Evolutionary conservation across 345 rosid species (phyloP).

Genomic region (Melaleuca alternifolia): DNA sequence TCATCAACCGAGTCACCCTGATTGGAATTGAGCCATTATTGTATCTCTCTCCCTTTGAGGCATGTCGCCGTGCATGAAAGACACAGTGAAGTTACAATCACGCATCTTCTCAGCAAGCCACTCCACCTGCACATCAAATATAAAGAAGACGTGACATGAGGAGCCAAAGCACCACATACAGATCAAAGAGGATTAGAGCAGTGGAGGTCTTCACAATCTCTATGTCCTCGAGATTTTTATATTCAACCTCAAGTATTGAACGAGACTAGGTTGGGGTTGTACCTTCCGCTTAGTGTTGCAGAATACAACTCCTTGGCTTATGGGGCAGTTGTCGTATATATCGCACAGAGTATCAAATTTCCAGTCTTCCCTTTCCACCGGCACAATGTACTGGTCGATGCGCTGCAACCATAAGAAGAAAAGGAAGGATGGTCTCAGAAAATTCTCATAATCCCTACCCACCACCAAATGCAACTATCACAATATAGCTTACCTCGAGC

Average conservation of each 20-base stretch:
- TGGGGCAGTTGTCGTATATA: neutral
- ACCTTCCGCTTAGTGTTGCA: neutral
- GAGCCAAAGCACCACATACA: neutral
- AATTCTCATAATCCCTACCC: no score
- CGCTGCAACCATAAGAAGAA: no score
- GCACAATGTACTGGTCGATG: neutral
- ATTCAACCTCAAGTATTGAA: neutral
- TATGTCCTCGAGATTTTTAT: neutral
- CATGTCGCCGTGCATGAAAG: neutral
- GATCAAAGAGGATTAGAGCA: neutral
- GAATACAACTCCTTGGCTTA: neutral
- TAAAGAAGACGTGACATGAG: neutral
- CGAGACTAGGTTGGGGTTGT: neutral
- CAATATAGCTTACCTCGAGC: neutral
- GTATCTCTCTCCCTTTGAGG: neutral
- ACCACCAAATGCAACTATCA: no score
- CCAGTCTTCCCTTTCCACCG: neutral
- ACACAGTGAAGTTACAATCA: neutral
- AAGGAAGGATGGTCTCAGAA: no score
- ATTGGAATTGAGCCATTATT: neutral
- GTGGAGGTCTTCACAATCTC: neutral
- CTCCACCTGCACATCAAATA: neutral
- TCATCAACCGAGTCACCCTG: neutral
- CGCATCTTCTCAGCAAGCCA: neutral
- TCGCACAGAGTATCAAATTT: neutral